phyloP scores from a whole-genome alignment of 2,329 filamentous ascomycete genomes.

The Mycosphaerella sp. region DNA sequence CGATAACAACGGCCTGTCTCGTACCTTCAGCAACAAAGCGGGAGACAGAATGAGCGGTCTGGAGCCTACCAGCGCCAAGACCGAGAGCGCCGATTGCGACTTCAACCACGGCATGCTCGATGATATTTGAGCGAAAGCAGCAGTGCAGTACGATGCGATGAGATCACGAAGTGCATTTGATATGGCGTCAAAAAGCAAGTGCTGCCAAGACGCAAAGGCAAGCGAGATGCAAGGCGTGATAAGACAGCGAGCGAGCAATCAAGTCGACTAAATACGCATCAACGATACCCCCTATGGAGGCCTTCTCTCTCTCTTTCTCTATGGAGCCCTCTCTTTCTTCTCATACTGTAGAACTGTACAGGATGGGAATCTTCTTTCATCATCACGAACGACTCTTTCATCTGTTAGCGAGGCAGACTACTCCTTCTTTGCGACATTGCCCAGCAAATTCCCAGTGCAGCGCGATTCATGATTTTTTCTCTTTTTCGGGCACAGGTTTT shows the following conservation, averaged over 20 bases:
- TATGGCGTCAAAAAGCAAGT: slow-evolving; percentile 18
- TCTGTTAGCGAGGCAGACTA: background rate
- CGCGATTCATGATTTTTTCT: too few species aligned
- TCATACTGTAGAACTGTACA: slow-evolving; percentile 15
- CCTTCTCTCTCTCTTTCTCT: background rate
- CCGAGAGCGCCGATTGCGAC: slow-evolving; percentile 41
- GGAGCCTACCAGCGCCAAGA: slow-evolving; percentile 33
- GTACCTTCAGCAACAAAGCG: slow-evolving; percentile 35
- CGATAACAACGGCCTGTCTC: slow-evolving; percentile 27
- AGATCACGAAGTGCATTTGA: slow-evolving; percentile 16
- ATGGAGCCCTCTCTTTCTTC: background rate
- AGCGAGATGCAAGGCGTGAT: slow-evolving; percentile 11
- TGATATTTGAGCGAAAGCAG: slow-evolving; percentile 25
- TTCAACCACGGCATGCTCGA: slow-evolving; percentile 43
- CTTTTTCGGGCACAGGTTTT: too few species aligned
- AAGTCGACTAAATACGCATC: background rate
- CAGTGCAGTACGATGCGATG: slow-evolving; percentile 8
- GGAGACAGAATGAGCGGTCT: slow-evolving; percentile 50
- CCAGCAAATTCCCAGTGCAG: too few species aligned
- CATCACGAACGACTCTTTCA: slow-evolving; percentile 1
- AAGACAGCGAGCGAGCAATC: background rate
- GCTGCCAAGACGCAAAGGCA: slow-evolving; percentile 12
- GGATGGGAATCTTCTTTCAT: background rate
- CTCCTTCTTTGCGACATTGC: too few species aligned
- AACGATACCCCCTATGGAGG: slow-evolving; percentile 9